These are phyloP conservation scores for Phlebiopsis flavidoalba DNA, from an alignment of 768 basidiomycete genomes.

Conservation along the genomic window DNA sequence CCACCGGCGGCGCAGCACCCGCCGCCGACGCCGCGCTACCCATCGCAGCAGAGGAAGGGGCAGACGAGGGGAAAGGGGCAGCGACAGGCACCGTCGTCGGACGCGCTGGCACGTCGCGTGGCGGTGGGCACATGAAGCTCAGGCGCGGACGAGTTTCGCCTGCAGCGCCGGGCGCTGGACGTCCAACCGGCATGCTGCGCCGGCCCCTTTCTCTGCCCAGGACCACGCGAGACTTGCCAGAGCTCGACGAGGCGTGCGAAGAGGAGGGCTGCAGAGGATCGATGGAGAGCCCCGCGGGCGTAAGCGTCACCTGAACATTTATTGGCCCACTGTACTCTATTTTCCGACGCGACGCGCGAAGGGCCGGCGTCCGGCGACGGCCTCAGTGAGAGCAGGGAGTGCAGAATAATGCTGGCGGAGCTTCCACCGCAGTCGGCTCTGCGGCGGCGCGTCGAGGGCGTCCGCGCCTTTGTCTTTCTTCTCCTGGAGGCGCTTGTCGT, in stretches of 20 bases:
- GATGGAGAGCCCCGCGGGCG: background rate
- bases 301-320: background rate
- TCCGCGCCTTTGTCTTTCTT: background rate
- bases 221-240: background rate
- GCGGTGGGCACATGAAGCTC: constrained; percentile 1
- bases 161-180: background rate
- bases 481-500: background rate
- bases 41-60: background rate
- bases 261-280: background rate
- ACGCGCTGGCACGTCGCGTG: background rate
- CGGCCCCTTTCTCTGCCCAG: background rate
- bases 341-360: background rate
- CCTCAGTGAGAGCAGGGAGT: constrained; percentile 3
- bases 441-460: background rate
- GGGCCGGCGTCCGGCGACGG: background rate
- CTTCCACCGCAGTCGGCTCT: background rate
- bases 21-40: background rate
- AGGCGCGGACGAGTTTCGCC: constrained; percentile 2
- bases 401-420: constrained; percentile 12
- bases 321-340: background rate
- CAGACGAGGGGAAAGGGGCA: background rate
- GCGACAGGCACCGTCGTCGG: constrained; percentile 1
- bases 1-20: constrained; percentile 11
- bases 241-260: background rate
- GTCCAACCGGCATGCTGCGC: background rate